Base-by-base conservation (phyloP, 1,284 basidiomycete species). In the Ceratobasidium sp. region DNA sequence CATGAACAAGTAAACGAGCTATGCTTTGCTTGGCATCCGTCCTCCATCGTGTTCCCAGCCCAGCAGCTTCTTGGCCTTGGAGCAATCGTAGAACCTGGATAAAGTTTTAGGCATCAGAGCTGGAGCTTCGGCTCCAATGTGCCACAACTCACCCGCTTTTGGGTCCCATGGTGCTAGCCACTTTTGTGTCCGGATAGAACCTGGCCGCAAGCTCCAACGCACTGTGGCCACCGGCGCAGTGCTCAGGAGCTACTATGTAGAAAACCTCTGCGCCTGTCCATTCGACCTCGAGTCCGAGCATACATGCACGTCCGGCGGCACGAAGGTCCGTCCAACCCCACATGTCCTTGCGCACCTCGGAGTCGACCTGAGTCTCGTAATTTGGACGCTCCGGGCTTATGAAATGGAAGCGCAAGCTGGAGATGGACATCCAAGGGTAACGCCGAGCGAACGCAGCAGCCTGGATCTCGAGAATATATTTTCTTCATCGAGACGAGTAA, bases 391-490 rank as follows among this genome's bases (percentile, higher is more conserved):
- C 26, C 23, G 62, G 32, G 14, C 64, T 48, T 43, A 72, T 75
- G 69, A 41, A 77, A 74, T 82, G 81, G 59, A 80, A 79, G 14
- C 81, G 80, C 8, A 82, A 76, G 6, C 80, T 79, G 10, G 80
- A 78, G 71, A 82, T 80, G 9, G 80, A 78, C 48, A 79, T 64
- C 39, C 74, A 74, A 2, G 78, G 78, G 72, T 78, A 77, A 6
- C 76, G 65, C 5, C 80, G 79, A 43, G 76, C 76, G 10, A 82
- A 70, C 1, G 78, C 74, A 57, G 75, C 76, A 23, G 80, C 80
- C 76, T 82, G 81, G 48, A 79, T 71, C 74, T 82, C 81, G 72
- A 78, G 78, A 46, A 80, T 77, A 76, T 77, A 71, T 74, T 82
- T 82, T 2, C 79, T 79, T 50, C 6, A 23, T n/a, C 6, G 32